A percentile compares a stretch with the other conserved stretches of the same genome.
These are phyloP conservation scores for Boechera divaricarpa DNA, from an alignment of 345 rosid genomes.

Conservation along the genomic window DNA sequence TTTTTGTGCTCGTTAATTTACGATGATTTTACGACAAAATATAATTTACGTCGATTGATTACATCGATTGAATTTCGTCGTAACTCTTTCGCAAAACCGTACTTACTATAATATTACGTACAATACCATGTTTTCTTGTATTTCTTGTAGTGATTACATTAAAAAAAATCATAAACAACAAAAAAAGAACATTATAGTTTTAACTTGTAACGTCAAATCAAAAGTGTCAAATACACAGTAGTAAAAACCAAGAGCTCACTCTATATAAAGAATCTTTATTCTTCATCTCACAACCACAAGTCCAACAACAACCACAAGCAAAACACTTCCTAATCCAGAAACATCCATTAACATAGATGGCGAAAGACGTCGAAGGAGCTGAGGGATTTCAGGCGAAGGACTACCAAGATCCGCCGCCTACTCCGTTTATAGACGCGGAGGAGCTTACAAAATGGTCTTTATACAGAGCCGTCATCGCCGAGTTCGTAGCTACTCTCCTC, in stretches of 20 bases:
- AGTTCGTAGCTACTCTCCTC: constrained; percentile 48
- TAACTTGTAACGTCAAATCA: neutral
- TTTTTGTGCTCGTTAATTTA: no score
- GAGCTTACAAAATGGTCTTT: constrained; percentile 47
- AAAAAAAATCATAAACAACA: no score
- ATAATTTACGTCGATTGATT: no score
- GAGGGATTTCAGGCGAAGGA: constrained; percentile 54
- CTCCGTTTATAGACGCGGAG: constrained; percentile 36
- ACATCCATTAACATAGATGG: constrained; percentile 43
- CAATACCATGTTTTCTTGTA: no score
- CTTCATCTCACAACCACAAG: constrained; percentile 29
- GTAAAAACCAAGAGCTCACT: constrained; percentile 16
- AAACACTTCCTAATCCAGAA: constrained; percentile 13
- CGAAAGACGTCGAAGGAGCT: constrained; percentile 48
- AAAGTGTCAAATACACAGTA: constrained; percentile 1
- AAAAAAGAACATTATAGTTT: neutral
- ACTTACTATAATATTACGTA: no score
- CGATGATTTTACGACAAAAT: no score
- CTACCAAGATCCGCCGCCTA: constrained; percentile 43
- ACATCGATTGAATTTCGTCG: no score
- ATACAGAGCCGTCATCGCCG: constrained; percentile 44
- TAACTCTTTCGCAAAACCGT: no score
- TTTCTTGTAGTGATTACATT: no score
- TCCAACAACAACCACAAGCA: neutral
- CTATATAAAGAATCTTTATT: constrained; percentile 27